Evolutionary conservation across 2,329 filamentous ascomycete genomes (phyloP).

Genomic region (Xylariaceae sp.): DNA sequence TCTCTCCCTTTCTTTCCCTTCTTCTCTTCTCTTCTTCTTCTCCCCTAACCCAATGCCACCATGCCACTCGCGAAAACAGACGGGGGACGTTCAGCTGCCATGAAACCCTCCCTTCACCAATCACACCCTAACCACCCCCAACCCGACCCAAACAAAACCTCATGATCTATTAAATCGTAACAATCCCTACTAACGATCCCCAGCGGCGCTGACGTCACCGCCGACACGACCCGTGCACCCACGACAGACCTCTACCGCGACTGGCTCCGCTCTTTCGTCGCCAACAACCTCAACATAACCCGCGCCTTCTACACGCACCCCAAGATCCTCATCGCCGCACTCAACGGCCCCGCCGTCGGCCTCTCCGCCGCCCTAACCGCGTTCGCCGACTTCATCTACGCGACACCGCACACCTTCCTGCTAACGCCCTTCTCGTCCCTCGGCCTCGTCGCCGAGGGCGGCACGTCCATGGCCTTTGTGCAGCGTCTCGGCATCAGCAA

Average conservation of each 20-base stretch:
- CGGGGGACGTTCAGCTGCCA: background rate
- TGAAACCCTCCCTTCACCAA: background rate
- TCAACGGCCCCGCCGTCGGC: constrained; percentile 89
- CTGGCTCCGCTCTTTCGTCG: constrained; percentile 67
- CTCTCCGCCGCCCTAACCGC: constrained; percentile 78
- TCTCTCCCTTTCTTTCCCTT: no score
- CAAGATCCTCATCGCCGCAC: constrained; percentile 84
- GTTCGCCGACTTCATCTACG: constrained; percentile 90
- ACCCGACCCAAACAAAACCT: no score
- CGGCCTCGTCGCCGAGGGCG: constrained; percentile 85
- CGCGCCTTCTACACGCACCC: constrained; percentile 89
- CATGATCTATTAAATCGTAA: no score
- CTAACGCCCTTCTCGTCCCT: constrained; percentile 88
- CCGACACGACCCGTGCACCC: constrained; percentile 3
- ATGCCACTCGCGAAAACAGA: no score
- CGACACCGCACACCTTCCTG: constrained; percentile 72
- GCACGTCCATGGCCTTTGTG: constrained; percentile 71
- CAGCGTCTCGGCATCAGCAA: constrained; percentile 71
- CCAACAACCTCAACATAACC: constrained; percentile 84
- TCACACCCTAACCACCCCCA: no score
- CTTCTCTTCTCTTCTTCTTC: background rate
- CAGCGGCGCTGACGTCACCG: constrained; percentile 23
- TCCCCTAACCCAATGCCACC: background rate
- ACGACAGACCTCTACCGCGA: constrained; percentile 39
- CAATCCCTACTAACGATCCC: background rate